phyloP scores from a whole-genome alignment of 148 eudicot genomes.

The Salicornia ramosissima region DNA sequence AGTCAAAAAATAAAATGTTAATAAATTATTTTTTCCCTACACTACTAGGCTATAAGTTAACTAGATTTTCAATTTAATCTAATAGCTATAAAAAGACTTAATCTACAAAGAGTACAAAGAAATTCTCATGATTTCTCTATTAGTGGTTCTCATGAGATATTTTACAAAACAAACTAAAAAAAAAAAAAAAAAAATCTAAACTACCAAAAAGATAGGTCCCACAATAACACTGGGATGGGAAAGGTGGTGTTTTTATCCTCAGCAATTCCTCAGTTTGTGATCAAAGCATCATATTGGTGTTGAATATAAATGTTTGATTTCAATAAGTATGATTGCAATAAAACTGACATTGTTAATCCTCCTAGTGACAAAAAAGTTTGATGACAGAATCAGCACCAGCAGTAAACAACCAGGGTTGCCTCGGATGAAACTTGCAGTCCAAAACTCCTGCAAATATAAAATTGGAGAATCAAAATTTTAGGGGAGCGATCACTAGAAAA shows the following conservation, averaged over 20 bases:
- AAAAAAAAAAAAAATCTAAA: too few species aligned
- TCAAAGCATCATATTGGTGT: background rate
- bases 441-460: conserved; percentile 41
- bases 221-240: background rate
- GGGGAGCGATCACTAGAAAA: background rate
- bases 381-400: conserved; percentile 64
- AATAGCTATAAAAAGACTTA: too few species aligned
- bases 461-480: background rate
- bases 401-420: conserved; percentile 73
- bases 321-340: background rate
- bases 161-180: too few species aligned
- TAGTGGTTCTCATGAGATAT: too few species aligned
- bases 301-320: background rate
- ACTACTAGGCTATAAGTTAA: too few species aligned
- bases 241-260: background rate
- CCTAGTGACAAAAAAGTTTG: conserved; percentile 49
- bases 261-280: background rate
- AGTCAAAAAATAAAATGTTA: too few species aligned
- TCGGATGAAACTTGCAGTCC: conserved; percentile 67
- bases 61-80: too few species aligned
- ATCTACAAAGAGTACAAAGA: too few species aligned
- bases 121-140: too few species aligned
- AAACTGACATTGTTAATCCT: background rate
- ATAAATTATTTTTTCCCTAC: too few species aligned
- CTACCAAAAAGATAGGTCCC: conserved; percentile 17